Evolutionary conservation across 2,329 filamentous ascomycete genomes (phyloP).

Genomic region (Fusarium sp.): DNA sequence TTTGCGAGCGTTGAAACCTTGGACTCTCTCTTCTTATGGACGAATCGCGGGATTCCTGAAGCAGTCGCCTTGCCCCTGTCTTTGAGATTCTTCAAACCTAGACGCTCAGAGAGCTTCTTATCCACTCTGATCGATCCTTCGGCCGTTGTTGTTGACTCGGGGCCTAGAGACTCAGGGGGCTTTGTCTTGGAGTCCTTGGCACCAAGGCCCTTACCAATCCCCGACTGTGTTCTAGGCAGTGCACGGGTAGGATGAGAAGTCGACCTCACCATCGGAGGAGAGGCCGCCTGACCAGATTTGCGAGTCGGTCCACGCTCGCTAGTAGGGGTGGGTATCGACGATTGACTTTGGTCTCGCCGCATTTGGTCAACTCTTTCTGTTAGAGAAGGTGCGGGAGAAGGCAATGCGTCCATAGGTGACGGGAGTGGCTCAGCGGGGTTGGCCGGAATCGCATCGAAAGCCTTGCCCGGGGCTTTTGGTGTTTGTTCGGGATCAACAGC

Average conservation of each 20-base stretch:
- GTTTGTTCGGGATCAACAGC: slow-evolving; percentile 40
- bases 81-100: slow-evolving; percentile 75
- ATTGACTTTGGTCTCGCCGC: slow-evolving; percentile 60
- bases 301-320: slow-evolving; percentile 57
- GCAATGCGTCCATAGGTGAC: slow-evolving; percentile 31
- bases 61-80: slow-evolving; percentile 63
- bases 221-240: slow-evolving; percentile 60
- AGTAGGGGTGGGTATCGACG: slow-evolving; percentile 44
- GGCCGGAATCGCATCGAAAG: slow-evolving; percentile 31
- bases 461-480: slow-evolving; percentile 34
- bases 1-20: slow-evolving; percentile 92
- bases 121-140: slow-evolving; percentile 66
- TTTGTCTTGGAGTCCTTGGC: slow-evolving; percentile 51
- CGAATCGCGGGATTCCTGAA: slow-evolving; percentile 91
- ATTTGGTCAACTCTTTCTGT: slow-evolving; percentile 64
- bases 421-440: slow-evolving; percentile 21
- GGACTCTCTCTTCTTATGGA: slow-evolving; percentile 78
- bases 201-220: slow-evolving; percentile 56
- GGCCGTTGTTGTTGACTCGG: slow-evolving; percentile 41
- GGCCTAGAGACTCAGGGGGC: slow-evolving; percentile 35
- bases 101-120: slow-evolving; percentile 80
- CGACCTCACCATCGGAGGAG: slow-evolving; percentile 66
- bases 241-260: slow-evolving; percentile 64
- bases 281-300: slow-evolving; percentile 58
- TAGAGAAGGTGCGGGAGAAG: slow-evolving; percentile 44